These are phyloP conservation scores for Aspergillus bridgeri DNA, from an alignment of 495 filamentous ascomycete genomes.

Conservation along the genomic window DNA sequence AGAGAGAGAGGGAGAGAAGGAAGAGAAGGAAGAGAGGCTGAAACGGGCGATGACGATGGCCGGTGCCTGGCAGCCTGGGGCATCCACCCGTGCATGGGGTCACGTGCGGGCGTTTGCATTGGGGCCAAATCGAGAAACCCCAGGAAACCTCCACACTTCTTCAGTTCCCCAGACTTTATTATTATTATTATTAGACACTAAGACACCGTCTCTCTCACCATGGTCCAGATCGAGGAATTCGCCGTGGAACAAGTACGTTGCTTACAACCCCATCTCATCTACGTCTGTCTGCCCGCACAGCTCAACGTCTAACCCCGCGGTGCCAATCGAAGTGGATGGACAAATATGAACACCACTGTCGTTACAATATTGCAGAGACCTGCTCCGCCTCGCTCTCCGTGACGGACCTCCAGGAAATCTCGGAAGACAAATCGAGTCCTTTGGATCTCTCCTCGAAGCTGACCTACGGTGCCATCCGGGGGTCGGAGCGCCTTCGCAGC, in stretches of 20 bases:
- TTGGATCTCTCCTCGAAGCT: slow-evolving; percentile 50
- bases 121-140: neutral
- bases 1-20: slow-evolving; percentile 10
- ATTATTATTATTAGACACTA: too few species aligned
- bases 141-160: neutral
- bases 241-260: slow-evolving; percentile 69
- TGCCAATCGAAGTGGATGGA: slow-evolving; percentile 76
- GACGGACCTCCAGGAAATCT: slow-evolving; percentile 60
- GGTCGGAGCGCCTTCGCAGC: slow-evolving; percentile 57
- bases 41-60: slow-evolving; percentile 30
- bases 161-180: too few species aligned
- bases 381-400: slow-evolving; percentile 81
- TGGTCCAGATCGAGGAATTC: slow-evolving; percentile 71
- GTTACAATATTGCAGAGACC: slow-evolving; percentile 84
- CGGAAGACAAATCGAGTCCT: slow-evolving; percentile 47
- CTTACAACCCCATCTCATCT: neutral
- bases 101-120: too few species aligned
- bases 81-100: slow-evolving; percentile 13
- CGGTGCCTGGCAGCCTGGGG: slow-evolving; percentile 21
- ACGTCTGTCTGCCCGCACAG: slow-evolving; percentile 17
- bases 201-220: slow-evolving; percentile 34
- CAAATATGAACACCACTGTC: slow-evolving; percentile 67
- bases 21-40: slow-evolving; percentile 1
- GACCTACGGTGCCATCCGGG: slow-evolving; percentile 69
- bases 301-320: slow-evolving; percentile 4